phyloP scores from a whole-genome alignment of 306 rosid species.

The Malus sieversii region DNA sequence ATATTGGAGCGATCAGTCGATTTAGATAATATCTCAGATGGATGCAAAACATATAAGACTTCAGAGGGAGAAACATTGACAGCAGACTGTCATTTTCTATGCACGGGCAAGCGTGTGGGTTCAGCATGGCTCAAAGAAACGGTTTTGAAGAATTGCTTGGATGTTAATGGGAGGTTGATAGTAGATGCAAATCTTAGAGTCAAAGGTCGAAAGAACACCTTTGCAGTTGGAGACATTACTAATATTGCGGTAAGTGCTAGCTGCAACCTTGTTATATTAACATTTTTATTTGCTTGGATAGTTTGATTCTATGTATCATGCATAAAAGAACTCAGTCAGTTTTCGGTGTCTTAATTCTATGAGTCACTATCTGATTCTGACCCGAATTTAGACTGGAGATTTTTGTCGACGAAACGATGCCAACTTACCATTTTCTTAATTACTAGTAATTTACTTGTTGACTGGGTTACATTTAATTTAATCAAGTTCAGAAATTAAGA shows the following conservation, averaged over 20 bases:
- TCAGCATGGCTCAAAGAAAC: conserved; percentile 69
- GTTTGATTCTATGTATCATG: neutral
- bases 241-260: conserved; percentile 50
- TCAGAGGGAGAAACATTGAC: conserved; percentile 47
- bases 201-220: conserved; percentile 43
- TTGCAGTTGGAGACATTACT: conserved; percentile 78
- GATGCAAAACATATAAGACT: conserved; percentile 35
- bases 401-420: neutral
- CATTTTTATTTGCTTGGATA: neutral
- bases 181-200: conserved; percentile 63
- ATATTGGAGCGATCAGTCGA: conserved; percentile 44
- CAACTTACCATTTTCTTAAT: neutral
- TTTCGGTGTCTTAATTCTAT: neutral
- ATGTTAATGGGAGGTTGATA: conserved; percentile 47
- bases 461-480: neutral
- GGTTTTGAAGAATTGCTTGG: conserved; percentile 33
- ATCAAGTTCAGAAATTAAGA: neutral
- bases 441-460: neutral
- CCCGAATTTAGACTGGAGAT: neutral
- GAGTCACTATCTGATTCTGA: neutral
- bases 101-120: conserved; percentile 43
- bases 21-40: conserved; percentile 22
- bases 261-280: neutral
- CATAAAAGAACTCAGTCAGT: too few species aligned
- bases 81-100: conserved; percentile 62